A percentile compares a stretch with the other conserved stretches of the same genome.
Conservation (phyloP, 306 rosid species). For the Mimosa bimucronata region DNA sequence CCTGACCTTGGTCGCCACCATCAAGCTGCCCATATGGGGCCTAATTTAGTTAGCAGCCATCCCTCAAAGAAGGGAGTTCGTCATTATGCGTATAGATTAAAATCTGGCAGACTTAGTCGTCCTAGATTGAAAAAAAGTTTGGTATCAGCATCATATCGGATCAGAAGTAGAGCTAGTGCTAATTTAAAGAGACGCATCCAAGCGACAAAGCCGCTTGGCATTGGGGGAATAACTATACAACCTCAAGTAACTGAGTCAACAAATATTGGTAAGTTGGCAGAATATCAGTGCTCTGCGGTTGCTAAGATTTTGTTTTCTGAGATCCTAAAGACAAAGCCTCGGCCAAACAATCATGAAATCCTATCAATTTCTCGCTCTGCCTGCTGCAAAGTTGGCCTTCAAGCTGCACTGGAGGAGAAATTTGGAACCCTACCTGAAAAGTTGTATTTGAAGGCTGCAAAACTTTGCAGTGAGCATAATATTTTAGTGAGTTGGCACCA, state of each 20-base stretch:
- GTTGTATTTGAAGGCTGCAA: slow-evolving; percentile 87
- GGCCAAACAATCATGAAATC: slow-evolving; percentile 76
- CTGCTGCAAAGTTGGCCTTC: slow-evolving; percentile 83
- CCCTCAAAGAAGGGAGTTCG: slow-evolving; percentile 88
- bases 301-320: slow-evolving; percentile 85
- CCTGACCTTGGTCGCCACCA: slow-evolving; percentile 99
- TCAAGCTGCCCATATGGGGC: slow-evolving; percentile 98
- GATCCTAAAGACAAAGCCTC: slow-evolving; percentile 78
- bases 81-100: slow-evolving; percentile 77
- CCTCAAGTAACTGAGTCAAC: slow-evolving; percentile 57
- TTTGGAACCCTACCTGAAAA: slow-evolving; percentile 78
- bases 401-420: slow-evolving; percentile 66
- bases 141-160: slow-evolving; percentile 79
- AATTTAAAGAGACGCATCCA: slow-evolving; percentile 75
- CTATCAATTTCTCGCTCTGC: slow-evolving; percentile 73
- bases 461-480: slow-evolving; percentile 82
- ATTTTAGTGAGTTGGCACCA: slow-evolving; percentile 70
- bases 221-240: slow-evolving; percentile 46
- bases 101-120: slow-evolving; percentile 94
- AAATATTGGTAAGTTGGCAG: slow-evolving; percentile 62
- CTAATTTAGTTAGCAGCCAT: slow-evolving; percentile 63
- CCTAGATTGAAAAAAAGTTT: slow-evolving; percentile 77
- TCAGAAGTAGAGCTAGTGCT: slow-evolving; percentile 79
- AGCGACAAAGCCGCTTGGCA: slow-evolving; percentile 63
- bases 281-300: slow-evolving; percentile 78